Evolutionary conservation across 2,329 filamentous ascomycete genomes (phyloP), one percentile per base, ranked within the genome.

Genomic region (Dactylellina sp.): DNA sequence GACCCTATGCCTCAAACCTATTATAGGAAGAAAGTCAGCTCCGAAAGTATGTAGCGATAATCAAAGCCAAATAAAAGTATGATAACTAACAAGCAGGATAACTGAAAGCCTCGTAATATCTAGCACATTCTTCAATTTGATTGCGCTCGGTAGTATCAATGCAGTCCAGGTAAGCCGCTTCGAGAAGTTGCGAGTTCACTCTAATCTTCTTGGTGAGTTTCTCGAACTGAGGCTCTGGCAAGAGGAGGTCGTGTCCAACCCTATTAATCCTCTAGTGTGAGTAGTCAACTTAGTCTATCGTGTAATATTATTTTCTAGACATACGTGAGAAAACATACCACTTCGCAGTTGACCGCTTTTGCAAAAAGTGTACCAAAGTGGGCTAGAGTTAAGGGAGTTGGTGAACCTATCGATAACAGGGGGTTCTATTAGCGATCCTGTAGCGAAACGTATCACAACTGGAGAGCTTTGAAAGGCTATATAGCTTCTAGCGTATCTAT

Each of bases 21-120:
- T 18, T 44, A 25, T 47, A 70, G n/a, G 1, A n/a, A n/a, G n/a
- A n/a, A n/a, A n/a, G n/a, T n/a, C n/a, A n/a, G n/a, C n/a, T n/a
- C n/a, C n/a, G n/a, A n/a, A n/a, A n/a, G n/a, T n/a, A n/a, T n/a
- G n/a, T n/a, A n/a, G n/a, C n/a, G n/a, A n/a, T n/a, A n/a, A n/a
- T 39, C 5, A 24, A 22, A 16, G n/a, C 12, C n/a, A 56, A 9
- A 16, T 28, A 5, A 12, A 32, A 12, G 35, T n/a, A n/a, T n/a
- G 11, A 9, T 11, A 35, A 42, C 66, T 53, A 53, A 71, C 66
- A 71, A 11, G 32, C 53, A 1, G 66, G 66, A 16, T 59, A 60
- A 18, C 66, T 59, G 42, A 71, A 64, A 18, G 52, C 66, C 11
- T 50, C 59, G 25, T 64, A 71, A 22, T 71, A 71, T 39, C 47